Evolutionary conservation across 306 rosid genomes (phyloP).

Genomic region (Mimosa pudica): DNA sequence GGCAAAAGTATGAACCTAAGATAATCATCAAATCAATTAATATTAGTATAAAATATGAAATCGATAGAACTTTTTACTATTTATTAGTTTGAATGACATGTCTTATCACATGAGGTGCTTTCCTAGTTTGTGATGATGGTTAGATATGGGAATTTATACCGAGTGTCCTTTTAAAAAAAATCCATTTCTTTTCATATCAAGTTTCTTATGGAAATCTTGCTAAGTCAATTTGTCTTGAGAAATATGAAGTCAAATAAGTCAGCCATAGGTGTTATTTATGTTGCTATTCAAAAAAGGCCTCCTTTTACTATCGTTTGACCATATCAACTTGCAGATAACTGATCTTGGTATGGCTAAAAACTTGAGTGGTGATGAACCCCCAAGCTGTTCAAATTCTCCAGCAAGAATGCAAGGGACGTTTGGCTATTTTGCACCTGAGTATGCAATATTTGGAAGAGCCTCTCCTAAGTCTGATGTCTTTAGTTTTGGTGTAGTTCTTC

Average conservation of each 20-base stretch:
- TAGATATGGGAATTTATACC: too few relatives aligned
- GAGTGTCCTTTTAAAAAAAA: not conserved
- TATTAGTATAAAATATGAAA: not conserved
- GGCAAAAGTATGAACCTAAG: slow-evolving; percentile 69
- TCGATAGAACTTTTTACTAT: not conserved
- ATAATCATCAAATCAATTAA: slow-evolving; percentile 13
- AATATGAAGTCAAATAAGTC: not conserved
- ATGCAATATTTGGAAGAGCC: slow-evolving; percentile 86
- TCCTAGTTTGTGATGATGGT: not conserved
- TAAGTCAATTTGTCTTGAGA: slow-evolving; percentile 8
- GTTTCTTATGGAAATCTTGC: slow-evolving; percentile 3
- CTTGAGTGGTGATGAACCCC: slow-evolving; percentile 74
- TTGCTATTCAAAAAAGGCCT: slow-evolving; percentile 12
- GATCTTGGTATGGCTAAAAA: slow-evolving; percentile 97
- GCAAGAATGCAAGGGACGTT: slow-evolving; percentile 98
- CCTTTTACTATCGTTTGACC: slow-evolving; percentile 20
- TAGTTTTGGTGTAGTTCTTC: slow-evolving; percentile 98
- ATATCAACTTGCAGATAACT: slow-evolving; percentile 71
- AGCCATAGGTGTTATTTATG: slow-evolving; percentile 9
- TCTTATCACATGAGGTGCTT: not conserved
- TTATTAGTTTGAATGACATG: not conserved
- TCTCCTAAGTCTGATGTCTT: slow-evolving; percentile 94
- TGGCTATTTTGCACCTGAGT: slow-evolving; percentile 99
- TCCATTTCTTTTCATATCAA: not conserved
- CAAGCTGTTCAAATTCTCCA: slow-evolving; percentile 88